Percentiles rank a stretch among this genome's conserved stretches.
phyloP scores from a whole-genome alignment of 176 grass and related monocot genomes.

The Bolboschoenus planiculmis region DNA sequence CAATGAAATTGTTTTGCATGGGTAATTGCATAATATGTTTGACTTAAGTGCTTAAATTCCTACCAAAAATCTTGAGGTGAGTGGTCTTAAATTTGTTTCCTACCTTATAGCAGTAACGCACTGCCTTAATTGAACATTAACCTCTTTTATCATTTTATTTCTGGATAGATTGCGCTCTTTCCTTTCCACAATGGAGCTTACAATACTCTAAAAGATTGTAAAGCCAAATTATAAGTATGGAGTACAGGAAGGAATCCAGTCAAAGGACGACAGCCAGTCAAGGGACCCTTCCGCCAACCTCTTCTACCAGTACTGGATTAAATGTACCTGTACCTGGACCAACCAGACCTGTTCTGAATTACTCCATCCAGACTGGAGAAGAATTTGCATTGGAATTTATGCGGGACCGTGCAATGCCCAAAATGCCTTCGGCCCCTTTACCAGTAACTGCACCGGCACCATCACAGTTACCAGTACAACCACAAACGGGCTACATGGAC shows the following conservation, averaged over 20 bases:
- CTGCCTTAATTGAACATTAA: neutral
- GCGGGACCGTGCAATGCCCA: slow-evolving; percentile 67
- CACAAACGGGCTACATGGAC: slow-evolving; percentile 42
- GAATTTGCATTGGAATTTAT: slow-evolving; percentile 96
- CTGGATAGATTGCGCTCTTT: neutral
- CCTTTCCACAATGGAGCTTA: neutral
- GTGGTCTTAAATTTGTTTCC: neutral
- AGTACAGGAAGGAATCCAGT: slow-evolving; percentile 25
- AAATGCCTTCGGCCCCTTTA: slow-evolving; percentile 46
- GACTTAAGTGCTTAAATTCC: neutral
- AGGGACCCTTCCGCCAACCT: neutral
- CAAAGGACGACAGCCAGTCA: slow-evolving; percentile 1
- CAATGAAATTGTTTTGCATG: neutral
- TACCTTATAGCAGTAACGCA: neutral
- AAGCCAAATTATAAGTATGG: slow-evolving; percentile 9
- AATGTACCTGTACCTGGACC: neutral
- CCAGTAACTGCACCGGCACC: slow-evolving; percentile 4
- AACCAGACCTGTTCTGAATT: slow-evolving; percentile 69
- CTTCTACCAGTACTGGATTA: slow-evolving; percentile 7
- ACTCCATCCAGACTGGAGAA: slow-evolving; percentile 94
- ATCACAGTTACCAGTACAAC: slow-evolving; percentile 9
- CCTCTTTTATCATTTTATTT: neutral
- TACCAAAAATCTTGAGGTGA: neutral
- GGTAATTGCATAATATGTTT: neutral
- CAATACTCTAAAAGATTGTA: neutral